Conservation (phyloP, 805 yeast species). For the Metschnikowia proteae region DNA sequence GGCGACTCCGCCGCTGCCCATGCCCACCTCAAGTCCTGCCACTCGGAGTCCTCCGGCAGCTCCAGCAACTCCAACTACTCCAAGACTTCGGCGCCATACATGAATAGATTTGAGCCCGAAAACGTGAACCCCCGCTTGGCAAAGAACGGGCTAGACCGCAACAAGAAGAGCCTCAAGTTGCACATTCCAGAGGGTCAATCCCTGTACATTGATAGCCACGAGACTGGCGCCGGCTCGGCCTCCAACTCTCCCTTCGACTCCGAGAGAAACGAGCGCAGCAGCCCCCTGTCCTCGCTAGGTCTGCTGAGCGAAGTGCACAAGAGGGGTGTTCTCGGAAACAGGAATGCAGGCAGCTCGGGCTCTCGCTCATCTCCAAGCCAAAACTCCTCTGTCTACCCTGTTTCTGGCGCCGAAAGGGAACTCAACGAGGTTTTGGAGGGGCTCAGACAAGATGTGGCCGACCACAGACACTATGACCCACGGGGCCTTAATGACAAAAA, state of each 20-base stretch:
- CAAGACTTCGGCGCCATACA: not conserved
- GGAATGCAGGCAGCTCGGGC: not conserved
- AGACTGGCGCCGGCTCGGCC: conserved; percentile 5
- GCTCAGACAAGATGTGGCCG: conserved; percentile 27
- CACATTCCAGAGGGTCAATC: conserved; percentile 11
- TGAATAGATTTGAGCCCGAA: conserved; percentile 7
- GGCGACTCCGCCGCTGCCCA: not conserved
- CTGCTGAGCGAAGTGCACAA: not conserved
- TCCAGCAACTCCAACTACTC: not conserved
- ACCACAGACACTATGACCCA: conserved; percentile 21
- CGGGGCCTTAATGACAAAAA: conserved; percentile 4
- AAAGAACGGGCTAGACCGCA: conserved; percentile 4
- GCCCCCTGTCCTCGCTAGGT: conserved; percentile 4
- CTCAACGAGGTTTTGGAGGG: conserved; percentile 27
- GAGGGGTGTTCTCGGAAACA: not conserved
- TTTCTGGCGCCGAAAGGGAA: conserved; percentile 4
- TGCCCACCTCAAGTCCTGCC: not conserved
- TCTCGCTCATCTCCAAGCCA: not conserved
- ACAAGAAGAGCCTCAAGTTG: conserved; percentile 15
- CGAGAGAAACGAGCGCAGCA: conserved; percentile 1
- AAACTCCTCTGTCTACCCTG: conserved; percentile 7
- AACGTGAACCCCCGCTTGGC: conserved; percentile 4
- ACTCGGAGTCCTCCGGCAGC: not conserved
- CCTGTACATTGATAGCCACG: not conserved
- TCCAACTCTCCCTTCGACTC: conserved; percentile 1